Percentiles rank a stretch among this genome's conserved stretches.
Conservation (phyloP, 176 grass and related monocot species). For the Triticum monococcum region DNA sequence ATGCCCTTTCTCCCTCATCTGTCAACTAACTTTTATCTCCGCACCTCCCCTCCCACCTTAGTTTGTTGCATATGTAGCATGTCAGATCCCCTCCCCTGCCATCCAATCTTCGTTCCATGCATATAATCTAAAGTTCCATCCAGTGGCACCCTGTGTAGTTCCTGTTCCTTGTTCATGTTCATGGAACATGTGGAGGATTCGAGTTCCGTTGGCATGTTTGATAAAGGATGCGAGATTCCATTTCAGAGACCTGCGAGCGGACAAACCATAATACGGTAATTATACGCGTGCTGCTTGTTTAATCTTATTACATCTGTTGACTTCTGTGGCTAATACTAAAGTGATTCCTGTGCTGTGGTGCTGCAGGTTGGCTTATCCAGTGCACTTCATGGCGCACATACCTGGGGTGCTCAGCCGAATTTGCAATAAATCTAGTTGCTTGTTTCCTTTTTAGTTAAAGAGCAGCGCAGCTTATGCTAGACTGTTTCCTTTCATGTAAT, state of each 20-base stretch:
- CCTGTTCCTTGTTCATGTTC: slow-evolving; percentile 3
- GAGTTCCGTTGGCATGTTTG: background rate
- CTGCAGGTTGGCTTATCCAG: slow-evolving; percentile 31
- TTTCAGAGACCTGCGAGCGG: background rate
- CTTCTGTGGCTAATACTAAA: background rate
- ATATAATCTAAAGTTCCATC: slow-evolving; percentile 10
- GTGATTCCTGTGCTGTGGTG: background rate
- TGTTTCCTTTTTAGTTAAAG: background rate
- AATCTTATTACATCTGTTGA: background rate
- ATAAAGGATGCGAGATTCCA: background rate
- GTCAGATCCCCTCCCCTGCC: background rate
- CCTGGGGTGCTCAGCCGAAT: slow-evolving; percentile 10
- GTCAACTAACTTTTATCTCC: slow-evolving; percentile 24
- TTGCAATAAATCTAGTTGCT: slow-evolving; percentile 6
- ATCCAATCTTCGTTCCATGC: slow-evolving; percentile 11
- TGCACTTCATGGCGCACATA: background rate
- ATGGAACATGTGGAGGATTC: slow-evolving; percentile 3
- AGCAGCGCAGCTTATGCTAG: background rate
- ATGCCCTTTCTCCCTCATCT: background rate
- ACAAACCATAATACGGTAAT: slow-evolving; percentile 29
- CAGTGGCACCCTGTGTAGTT: background rate
- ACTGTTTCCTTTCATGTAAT: slow-evolving; percentile 18
- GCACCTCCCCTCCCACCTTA: background rate
- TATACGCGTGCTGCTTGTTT: background rate
- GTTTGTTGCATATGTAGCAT: slow-evolving; percentile 36